Base-by-base conservation (phyloP, 345 rosid genomes). In the Salix viminalis region DNA sequence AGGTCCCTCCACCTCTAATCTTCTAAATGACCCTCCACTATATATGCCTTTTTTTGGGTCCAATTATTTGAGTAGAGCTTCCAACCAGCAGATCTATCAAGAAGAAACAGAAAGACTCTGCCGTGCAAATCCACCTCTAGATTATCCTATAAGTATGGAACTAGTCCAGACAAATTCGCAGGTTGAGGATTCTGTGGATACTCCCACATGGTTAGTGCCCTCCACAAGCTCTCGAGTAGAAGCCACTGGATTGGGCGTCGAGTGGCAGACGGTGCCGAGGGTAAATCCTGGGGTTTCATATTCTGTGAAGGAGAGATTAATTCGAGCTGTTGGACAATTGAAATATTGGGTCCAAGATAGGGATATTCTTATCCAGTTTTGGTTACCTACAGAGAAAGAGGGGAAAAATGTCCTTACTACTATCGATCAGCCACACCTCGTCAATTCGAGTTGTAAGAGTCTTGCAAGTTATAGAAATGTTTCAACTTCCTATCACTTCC, bases 331-430 rank as follows among this genome's bases (percentile, higher is more conserved):
- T 64, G 52, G 39, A 6, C 69, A 84, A 80, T 78, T 92, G 82
- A 82, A 88, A 71, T 87, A 88, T 37, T 80, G 77, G 9, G 85
- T 86, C 32, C 79, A 83, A 50, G 88, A 87, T 68, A 77, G 81
- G 78, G 89, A 91, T 76, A 80, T 87, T 42, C 90, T 91, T 65
- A 82, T 92, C 67, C 97, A 92, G 60, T 79, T 91, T 71, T 92
- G 96, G 97, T 90, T 93, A 83, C 94, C 96, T 34, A 76, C 89
- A 69, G 85, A 84, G 41, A 87, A 71, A 64, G 94, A 75, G 72
- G 91, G 90, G 60, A 89, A 82, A 69, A 75, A 84, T 56, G 83
- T 93, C 36, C 91, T 93, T 68, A 90, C 96, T 28, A 93, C 97
- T 32, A 73, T 64, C 67, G 84, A 82, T 67, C 97, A 93, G 81